These are phyloP conservation scores for Vanrija sp. DNA, from an alignment of 1,284 basidiomycete genomes.

Conservation along the genomic window DNA sequence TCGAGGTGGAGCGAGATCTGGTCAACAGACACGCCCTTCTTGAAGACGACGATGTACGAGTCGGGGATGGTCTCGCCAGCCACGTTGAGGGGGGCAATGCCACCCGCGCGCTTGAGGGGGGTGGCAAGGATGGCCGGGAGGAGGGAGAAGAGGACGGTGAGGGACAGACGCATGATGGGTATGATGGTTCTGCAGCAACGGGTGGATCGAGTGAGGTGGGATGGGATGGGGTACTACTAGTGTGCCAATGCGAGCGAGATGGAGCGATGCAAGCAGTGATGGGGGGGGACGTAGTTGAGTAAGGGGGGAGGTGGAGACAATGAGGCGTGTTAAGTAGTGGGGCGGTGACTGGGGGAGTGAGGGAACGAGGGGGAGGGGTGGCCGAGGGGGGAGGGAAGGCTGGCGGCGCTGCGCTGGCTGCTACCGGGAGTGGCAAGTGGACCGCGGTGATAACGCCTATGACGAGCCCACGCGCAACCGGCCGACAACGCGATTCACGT, in stretches of 20 bases:
- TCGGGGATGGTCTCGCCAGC: constrained; percentile 60
- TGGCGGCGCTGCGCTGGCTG: no score
- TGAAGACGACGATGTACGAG: constrained; percentile 86
- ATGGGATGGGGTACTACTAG: background rate
- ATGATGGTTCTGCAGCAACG: background rate
- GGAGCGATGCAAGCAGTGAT: background rate
- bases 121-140: constrained; percentile 40
- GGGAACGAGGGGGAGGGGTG: background rate
- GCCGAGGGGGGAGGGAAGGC: no score
- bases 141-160: constrained; percentile 31
- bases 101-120: constrained; percentile 25
- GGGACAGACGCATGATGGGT: constrained; percentile 30
- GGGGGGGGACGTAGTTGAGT: background rate
- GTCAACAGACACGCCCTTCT: constrained; percentile 59
- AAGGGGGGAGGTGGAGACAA: background rate
- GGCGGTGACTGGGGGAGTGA: background rate
- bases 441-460: background rate
- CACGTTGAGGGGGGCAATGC: constrained; percentile 45
- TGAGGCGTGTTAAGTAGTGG: background rate
- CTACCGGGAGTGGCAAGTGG: background rate
- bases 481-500: background rate
- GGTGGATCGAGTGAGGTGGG: background rate
- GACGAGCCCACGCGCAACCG: background rate
- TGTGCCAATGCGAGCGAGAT: background rate
- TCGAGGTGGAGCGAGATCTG: constrained; percentile 65